phyloP scores from a whole-genome alignment of 78 protist species.

The Dictyostelium citrinum region DNA sequence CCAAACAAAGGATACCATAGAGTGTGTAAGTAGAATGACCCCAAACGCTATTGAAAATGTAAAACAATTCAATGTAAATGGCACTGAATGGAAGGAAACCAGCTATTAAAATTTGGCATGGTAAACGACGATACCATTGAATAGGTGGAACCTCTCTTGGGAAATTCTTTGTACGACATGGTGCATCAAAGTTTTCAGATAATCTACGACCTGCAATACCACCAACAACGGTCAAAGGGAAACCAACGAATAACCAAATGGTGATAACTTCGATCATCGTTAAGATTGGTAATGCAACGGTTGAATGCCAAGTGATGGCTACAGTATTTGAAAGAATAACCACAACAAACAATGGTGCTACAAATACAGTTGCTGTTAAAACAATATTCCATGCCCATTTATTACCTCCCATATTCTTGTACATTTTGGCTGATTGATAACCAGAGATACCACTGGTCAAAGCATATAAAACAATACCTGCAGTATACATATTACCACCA shows the following conservation, averaged over 20 bases:
- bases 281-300: slow-evolving; percentile 94
- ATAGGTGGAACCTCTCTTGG: slow-evolving; percentile 95
- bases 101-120: slow-evolving; percentile 90
- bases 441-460: slow-evolving; percentile 86
- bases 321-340: slow-evolving; percentile 91
- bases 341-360: slow-evolving; percentile 85
- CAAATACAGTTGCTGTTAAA: slow-evolving; percentile 86
- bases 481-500: slow-evolving; percentile 92
- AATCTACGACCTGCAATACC: slow-evolving; percentile 93
- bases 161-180: slow-evolving; percentile 93
- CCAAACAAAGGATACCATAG: slow-evolving; percentile 92
- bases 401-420: slow-evolving; percentile 87
- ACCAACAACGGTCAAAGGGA: slow-evolving; percentile 96
- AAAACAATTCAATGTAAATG: slow-evolving; percentile 97
- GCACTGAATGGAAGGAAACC: slow-evolving; percentile 98
- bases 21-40: slow-evolving; percentile 95
- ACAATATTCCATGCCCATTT: slow-evolving; percentile 96
- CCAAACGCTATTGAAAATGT: slow-evolving; percentile 94
- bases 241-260: slow-evolving; percentile 86
- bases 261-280: slow-evolving; percentile 86
- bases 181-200: slow-evolving; percentile 87
- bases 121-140: slow-evolving; percentile 90
- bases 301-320: slow-evolving; percentile 86
- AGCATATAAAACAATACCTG: slow-evolving; percentile 94
- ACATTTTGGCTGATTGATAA: slow-evolving; percentile 83